Percentiles rank a stretch among this genome's conserved stretches.
phyloP scores from a whole-genome alignment of 352 stramenopile genomes.

The Thalassiosira livingstoniorum region DNA sequence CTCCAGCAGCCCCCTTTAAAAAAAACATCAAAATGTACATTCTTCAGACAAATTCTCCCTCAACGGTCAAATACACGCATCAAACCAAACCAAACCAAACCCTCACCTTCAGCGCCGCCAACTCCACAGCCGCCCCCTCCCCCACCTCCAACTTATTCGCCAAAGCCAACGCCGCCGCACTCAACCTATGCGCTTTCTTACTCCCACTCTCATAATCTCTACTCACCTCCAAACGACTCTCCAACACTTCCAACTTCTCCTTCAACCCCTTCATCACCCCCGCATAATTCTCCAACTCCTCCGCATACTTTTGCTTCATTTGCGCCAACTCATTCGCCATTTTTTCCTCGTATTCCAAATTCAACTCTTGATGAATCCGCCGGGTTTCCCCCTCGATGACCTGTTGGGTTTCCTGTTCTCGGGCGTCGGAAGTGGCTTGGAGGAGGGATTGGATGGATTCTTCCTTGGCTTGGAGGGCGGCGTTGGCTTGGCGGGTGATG shows the following conservation, averaged over 20 bases:
- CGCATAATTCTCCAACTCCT: slow-evolving; percentile 64
- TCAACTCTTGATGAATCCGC: slow-evolving; percentile 44
- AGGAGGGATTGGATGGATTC: slow-evolving; percentile 61
- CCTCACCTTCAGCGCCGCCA: slow-evolving; percentile 56
- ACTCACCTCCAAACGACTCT: slow-evolving; percentile 63
- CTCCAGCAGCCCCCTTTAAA: slow-evolving; percentile 52
- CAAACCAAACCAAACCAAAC: not conserved
- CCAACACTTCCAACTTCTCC: slow-evolving; percentile 64
- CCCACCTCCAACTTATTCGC: slow-evolving; percentile 70
- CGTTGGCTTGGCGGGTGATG: slow-evolving; percentile 56
- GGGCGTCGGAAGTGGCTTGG: slow-evolving; percentile 56
- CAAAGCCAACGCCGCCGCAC: slow-evolving; percentile 78
- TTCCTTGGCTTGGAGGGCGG: slow-evolving; percentile 70
- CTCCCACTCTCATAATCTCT: slow-evolving; percentile 64
- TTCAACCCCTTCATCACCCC: slow-evolving; percentile 57
- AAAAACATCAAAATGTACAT: not conserved
- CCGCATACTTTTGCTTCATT: slow-evolving; percentile 62
- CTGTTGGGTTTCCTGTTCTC: slow-evolving; percentile 47
- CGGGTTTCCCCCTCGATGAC: slow-evolving; percentile 50
- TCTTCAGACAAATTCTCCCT: not conserved
- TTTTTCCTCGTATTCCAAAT: slow-evolving; percentile 66
- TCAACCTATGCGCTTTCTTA: slow-evolving; percentile 68
- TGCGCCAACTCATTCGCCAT: slow-evolving; percentile 49
- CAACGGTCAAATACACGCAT: not conserved
- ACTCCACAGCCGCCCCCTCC: slow-evolving; percentile 57